Conservation (phyloP, 495 filamentous ascomycete species). For the Xylaria bambusicola region DNA sequence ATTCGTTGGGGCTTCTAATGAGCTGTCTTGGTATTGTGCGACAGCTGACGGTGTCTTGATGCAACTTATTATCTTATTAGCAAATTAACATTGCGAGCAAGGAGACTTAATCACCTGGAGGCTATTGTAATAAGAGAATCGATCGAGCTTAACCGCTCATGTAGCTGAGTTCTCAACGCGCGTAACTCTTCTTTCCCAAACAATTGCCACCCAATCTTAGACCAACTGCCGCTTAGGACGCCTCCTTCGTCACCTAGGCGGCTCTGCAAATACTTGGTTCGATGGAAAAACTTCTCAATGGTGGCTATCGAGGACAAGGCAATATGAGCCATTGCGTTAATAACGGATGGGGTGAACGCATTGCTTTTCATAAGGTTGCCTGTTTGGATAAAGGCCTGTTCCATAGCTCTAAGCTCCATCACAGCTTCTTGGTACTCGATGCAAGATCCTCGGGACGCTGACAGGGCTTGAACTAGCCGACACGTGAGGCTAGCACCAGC, state of each 20-base stretch:
- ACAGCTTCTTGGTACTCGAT: background rate
- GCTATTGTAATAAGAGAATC: background rate
- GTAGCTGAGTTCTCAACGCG: background rate
- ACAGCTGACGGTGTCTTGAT: background rate
- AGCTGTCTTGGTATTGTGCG: background rate
- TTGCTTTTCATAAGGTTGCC: background rate
- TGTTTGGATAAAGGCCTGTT: background rate
- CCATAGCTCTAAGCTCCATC: background rate
- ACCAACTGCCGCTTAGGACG: background rate
- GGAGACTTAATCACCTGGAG: background rate
- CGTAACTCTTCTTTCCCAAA: background rate
- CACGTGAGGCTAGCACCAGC: background rate
- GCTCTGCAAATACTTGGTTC: background rate
- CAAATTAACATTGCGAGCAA: background rate
- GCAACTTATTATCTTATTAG: background rate
- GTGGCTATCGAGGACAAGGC: background rate
- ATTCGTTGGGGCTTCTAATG: background rate
- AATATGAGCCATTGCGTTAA: background rate
- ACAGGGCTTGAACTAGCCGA: background rate
- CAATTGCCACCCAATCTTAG: background rate
- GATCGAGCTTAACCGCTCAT: background rate
- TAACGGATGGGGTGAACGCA: background rate
- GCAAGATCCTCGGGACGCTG: background rate
- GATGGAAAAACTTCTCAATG: background rate
- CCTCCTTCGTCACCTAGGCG: background rate